Percentiles rank a stretch among this genome's conserved stretches.
Conservation (phyloP, 2,329 filamentous ascomycete species). For the Chaetomiaceae sp. region DNA sequence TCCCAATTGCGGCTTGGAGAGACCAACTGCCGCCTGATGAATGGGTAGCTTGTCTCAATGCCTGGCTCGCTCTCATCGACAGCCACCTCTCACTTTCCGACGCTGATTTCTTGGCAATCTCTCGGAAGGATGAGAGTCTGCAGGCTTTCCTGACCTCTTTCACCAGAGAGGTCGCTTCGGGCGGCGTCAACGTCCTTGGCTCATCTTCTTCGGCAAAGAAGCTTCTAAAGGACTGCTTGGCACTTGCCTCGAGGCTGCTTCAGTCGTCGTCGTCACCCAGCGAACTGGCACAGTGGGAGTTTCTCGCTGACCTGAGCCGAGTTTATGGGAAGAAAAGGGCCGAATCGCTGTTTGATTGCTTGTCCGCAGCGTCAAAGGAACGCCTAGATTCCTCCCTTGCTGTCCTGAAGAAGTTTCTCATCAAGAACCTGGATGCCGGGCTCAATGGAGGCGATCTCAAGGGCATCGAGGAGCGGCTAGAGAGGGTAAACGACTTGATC, state of each 20-base stretch:
- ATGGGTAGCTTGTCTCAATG: constrained; percentile 72
- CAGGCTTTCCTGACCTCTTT: constrained; percentile 63
- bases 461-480: constrained; percentile 51
- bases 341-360: constrained; percentile 43
- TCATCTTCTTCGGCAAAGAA: constrained; percentile 34
- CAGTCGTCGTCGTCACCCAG: constrained; percentile 40
- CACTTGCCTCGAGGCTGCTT: constrained; percentile 57
- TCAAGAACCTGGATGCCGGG: constrained; percentile 58
- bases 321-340: constrained; percentile 62
- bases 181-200: constrained; percentile 35
- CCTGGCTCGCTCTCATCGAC: constrained; percentile 67
- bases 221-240: constrained; percentile 61
- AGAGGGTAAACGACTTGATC: constrained; percentile 59
- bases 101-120: constrained; percentile 48
- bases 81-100: constrained; percentile 59
- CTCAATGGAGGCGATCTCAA: constrained; percentile 49
- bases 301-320: constrained; percentile 64
- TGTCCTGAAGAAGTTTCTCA: constrained; percentile 57
- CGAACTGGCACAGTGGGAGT: constrained; percentile 57
- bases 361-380: constrained; percentile 51
- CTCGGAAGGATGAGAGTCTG: constrained; percentile 55
- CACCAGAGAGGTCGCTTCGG: constrained; percentile 49
- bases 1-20: constrained; percentile 66
- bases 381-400: constrained; percentile 53
- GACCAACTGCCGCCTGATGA: constrained; percentile 62